phyloP scores from a whole-genome alignment of 805 yeast genomes.

The Candida odintsovae region DNA sequence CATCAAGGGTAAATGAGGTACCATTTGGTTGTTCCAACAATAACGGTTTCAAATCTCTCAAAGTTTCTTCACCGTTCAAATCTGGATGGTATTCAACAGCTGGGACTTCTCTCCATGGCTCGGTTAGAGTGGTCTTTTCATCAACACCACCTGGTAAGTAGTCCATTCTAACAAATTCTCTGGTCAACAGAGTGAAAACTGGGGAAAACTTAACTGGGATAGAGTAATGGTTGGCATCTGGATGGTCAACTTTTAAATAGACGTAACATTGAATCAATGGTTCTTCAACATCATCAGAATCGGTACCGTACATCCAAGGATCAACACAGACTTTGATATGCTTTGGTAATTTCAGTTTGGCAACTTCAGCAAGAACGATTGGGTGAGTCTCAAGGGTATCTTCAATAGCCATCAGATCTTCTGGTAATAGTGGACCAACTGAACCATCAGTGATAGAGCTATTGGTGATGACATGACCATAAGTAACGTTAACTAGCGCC shows the following conservation, averaged over 20 bases:
- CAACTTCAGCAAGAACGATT: constrained; percentile 54
- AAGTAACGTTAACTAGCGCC: constrained; percentile 62
- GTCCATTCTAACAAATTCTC: constrained; percentile 64
- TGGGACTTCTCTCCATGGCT: constrained; percentile 54
- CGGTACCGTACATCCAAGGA: constrained; percentile 87
- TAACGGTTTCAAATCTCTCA: constrained; percentile 64
- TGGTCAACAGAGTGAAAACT: constrained; percentile 57
- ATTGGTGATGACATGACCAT: constrained; percentile 55
- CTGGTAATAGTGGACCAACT: constrained; percentile 69
- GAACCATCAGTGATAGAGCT: constrained; percentile 52
- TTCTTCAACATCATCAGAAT: constrained; percentile 43
- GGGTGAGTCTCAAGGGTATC: constrained; percentile 47
- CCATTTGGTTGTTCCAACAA: constrained; percentile 74
- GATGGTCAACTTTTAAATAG: constrained; percentile 64
- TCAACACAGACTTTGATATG: constrained; percentile 51
- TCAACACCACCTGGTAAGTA: constrained; percentile 69
- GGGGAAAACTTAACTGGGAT: constrained; percentile 70
- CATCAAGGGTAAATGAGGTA: constrained; percentile 57
- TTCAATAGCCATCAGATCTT: constrained; percentile 54
- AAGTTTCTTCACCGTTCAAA: constrained; percentile 42
- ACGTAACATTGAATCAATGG: constrained; percentile 69
- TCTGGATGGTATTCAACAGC: constrained; percentile 73
- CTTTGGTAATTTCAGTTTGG: constrained; percentile 56
- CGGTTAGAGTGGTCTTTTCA: constrained; percentile 45
- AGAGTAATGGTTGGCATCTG: constrained; percentile 72